Evolutionary conservation across 2,329 filamentous ascomycete species (phyloP), one percentile per base, ranked within the genome.

Genomic region (Aspergillus sp.): DNA sequence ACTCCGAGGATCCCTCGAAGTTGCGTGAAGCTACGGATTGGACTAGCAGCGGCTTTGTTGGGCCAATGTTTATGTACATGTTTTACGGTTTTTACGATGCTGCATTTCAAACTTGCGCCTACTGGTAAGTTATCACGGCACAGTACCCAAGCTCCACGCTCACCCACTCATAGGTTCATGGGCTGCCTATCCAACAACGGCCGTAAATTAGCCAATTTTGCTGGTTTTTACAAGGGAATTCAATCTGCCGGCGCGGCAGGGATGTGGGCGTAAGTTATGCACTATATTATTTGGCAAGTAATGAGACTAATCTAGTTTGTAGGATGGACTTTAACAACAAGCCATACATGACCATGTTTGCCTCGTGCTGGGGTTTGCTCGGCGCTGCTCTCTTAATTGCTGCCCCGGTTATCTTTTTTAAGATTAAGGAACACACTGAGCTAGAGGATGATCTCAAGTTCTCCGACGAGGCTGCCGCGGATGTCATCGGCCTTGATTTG

Each of bases 21-120:
- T 11, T 30, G 9, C 27, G 27, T 66, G 65, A 19, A 68, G 71
- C 19, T 30, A 71, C 69, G 55, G 90, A 95, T 74, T 95, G 89
- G 87, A 82, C 79, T 2, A 80, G 86, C 55, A 75, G 80, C 27
- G 85, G 85, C 54, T 95, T 89, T 70, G 81, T 88, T 58, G 91
- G 89, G 0, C 89, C 90, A 12, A 90, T 96, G 85, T 91, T 96
- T 73, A 77, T 96, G 52, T 96, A 92, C 79, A 90, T 96, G 68
- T 93, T 93, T 75, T 96, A 95, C 72, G 91, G 91, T 41, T 88
- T 95, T 75, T 95, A 88, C 66, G 93, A 97, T 72, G 91, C 93
- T 44, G 85, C 87, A 54, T 97, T 91, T 88, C 93, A 98, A 79
- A 93, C 91, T 0, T 87, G 82, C 68, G 87, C 93, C 50, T 97